A percentile compares a stretch with the other conserved stretches of the same genome.
Evolutionary conservation across 768 basidiomycete species (phyloP).

Genomic region (Fomitopsis pulvina): DNA sequence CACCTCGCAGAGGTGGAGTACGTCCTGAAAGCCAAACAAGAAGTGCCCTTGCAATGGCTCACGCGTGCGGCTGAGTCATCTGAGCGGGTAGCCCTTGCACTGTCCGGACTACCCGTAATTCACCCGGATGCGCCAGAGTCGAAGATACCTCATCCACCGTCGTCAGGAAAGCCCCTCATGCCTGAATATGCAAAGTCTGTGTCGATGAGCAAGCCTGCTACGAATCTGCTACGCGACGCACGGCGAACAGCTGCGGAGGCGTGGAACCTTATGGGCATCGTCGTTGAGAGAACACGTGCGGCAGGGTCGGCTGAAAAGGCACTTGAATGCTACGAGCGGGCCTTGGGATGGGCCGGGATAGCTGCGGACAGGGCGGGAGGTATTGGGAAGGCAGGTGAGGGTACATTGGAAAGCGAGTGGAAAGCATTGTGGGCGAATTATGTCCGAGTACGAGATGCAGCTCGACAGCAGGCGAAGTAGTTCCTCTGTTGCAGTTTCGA

Average conservation of each 20-base stretch:
- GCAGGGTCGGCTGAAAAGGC: conserved; percentile 33
- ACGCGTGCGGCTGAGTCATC: conserved; percentile 60
- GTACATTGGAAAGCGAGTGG: conserved; percentile 56
- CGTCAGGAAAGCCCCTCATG: conserved; percentile 35
- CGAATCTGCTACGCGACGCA: conserved; percentile 57
- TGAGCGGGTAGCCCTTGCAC: conserved; percentile 51
- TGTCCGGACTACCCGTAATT: conserved; percentile 37
- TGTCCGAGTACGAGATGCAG: conserved; percentile 34
- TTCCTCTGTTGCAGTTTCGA: not conserved
- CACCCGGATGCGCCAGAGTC: conserved; percentile 30
- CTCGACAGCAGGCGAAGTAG: conserved; percentile 7
- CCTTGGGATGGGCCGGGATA: conserved; percentile 61
- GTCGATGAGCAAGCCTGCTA: conserved; percentile 49
- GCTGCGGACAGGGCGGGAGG: conserved; percentile 29
- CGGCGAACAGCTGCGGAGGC: conserved; percentile 66
- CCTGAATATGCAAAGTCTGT: conserved; percentile 39
- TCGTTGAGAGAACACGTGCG: conserved; percentile 40
- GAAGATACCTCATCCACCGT: conserved; percentile 29
- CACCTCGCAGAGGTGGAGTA: conserved; percentile 71
- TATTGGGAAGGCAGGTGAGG: conserved; percentile 39
- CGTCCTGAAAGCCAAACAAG: conserved; percentile 35
- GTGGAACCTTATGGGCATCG: conserved; percentile 66
- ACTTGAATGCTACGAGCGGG: conserved; percentile 60
- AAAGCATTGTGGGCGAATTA: conserved; percentile 54
- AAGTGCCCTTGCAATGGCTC: conserved; percentile 49